These are phyloP conservation scores for Nepenthes gracilis DNA, from an alignment of 148 eudicot species.

Conservation along the genomic window DNA sequence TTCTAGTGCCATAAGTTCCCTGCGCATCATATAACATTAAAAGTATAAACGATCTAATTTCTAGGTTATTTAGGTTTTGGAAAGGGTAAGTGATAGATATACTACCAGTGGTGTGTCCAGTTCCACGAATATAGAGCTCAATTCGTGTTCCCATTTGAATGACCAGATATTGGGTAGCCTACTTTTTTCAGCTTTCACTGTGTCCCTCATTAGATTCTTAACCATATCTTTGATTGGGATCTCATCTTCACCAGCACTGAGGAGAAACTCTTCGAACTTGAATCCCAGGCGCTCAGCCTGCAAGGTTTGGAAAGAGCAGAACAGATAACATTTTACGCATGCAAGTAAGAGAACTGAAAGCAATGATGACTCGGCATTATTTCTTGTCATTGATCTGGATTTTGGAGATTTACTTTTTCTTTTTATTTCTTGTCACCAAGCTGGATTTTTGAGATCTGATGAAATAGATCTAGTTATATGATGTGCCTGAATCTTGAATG, in stretches of 20 bases:
- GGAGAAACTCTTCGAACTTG: constrained; percentile 29
- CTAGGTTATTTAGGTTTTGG: not conserved
- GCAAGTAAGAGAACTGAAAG: not conserved
- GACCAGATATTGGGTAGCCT: constrained; percentile 48
- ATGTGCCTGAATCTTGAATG: too few relatives aligned
- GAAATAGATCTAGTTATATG: too few relatives aligned
- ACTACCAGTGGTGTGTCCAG: constrained; percentile 54
- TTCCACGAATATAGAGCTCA: constrained; percentile 64
- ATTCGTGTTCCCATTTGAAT: constrained; percentile 42
- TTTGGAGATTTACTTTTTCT: too few relatives aligned
- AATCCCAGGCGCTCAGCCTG: constrained; percentile 43
- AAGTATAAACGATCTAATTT: not conserved
- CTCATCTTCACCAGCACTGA: constrained; percentile 25
- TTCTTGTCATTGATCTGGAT: not conserved
- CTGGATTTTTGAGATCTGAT: too few relatives aligned
- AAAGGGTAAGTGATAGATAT: not conserved
- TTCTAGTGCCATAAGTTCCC: constrained; percentile 66
- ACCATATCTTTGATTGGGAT: constrained; percentile 46
- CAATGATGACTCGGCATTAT: not conserved
- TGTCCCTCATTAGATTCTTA: constrained; percentile 50
- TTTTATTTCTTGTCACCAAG: too few relatives aligned
- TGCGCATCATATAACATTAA: constrained; percentile 7
- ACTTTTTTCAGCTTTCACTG: constrained; percentile 41
- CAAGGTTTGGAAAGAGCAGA: not conserved
- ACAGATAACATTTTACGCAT: not conserved